Evolutionary conservation across 306 rosid genomes (phyloP).

Genomic region (Prunus mume): DNA sequence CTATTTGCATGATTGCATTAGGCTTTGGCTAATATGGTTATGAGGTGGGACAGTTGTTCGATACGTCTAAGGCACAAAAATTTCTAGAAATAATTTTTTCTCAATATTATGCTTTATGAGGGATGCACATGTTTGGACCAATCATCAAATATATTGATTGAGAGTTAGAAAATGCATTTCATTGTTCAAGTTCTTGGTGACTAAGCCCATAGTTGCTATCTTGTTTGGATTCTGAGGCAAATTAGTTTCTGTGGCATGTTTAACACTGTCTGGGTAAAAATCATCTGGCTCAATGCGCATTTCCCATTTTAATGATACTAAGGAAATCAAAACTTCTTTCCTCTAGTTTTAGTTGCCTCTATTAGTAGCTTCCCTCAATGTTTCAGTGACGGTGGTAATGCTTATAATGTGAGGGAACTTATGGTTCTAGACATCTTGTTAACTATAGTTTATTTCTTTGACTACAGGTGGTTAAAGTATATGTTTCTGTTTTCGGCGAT

Average conservation of each 20-base stretch:
- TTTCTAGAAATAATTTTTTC: background rate
- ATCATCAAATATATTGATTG: background rate
- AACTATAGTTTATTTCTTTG: conserved; percentile 1
- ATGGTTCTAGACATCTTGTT: background rate
- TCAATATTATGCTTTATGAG: background rate
- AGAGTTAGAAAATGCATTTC: background rate
- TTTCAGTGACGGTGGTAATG: background rate
- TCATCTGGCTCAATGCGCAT: background rate
- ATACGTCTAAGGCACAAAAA: background rate
- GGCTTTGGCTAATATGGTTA: background rate
- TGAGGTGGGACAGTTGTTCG: background rate
- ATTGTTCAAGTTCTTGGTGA: background rate
- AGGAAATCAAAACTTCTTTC: background rate
- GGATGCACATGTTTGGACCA: background rate
- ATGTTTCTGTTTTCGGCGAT: conserved; percentile 89
- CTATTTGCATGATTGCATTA: background rate
- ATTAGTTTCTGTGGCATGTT: background rate
- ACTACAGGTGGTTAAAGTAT: conserved; percentile 77
- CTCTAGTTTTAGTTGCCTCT: background rate
- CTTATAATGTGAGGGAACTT: background rate
- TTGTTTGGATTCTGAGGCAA: background rate
- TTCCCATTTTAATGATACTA: background rate
- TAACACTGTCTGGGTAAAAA: background rate
- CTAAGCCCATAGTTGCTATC: background rate
- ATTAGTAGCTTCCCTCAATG: background rate